Percentiles rank a stretch among this genome's conserved stretches.
phyloP scores from a whole-genome alignment of 1,284 basidiomycete genomes.

The Ceratobasidium sp. region DNA sequence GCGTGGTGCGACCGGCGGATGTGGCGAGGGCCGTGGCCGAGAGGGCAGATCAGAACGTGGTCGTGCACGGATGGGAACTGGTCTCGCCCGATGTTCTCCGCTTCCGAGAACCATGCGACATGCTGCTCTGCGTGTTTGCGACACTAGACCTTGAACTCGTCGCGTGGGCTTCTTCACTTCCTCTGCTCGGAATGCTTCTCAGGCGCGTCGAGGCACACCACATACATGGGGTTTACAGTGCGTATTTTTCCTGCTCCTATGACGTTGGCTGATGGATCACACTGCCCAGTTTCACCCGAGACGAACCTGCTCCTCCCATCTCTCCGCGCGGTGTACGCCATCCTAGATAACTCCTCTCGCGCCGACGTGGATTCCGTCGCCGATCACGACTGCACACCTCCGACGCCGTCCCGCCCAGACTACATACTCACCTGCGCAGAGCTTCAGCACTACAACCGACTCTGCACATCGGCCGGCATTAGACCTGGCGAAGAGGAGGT shows the following conservation, averaged over 20 bases:
- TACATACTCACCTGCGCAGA: slow-evolving; percentile 31
- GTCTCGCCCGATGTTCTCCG: slow-evolving; percentile 23
- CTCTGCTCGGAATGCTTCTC: slow-evolving; percentile 4
- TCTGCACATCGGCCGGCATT: slow-evolving; percentile 30
- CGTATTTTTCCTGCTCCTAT: not conserved
- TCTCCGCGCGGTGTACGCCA: slow-evolving; percentile 23
- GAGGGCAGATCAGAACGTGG: not conserved
- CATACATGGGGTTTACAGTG: slow-evolving; percentile 34
- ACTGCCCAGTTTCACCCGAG: slow-evolving; percentile 20
- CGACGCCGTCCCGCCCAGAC: slow-evolving; percentile 12
- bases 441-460: slow-evolving; percentile 12
- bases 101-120: not conserved
- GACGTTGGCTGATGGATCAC: not conserved
- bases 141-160: slow-evolving; percentile 35
- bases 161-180: not conserved
- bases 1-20: slow-evolving; percentile 27
- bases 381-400: slow-evolving; percentile 35
- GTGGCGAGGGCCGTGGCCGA: slow-evolving; percentile 23
- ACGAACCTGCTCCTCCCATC: slow-evolving; percentile 19
- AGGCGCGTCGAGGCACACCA: slow-evolving; percentile 29
- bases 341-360: slow-evolving; percentile 28
- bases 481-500: not conserved
- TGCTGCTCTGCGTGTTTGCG: slow-evolving; percentile 28
- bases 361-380: slow-evolving; percentile 34
- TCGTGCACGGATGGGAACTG: slow-evolving; percentile 15